A percentile compares a stretch with the other conserved stretches of the same genome.
Evolutionary conservation across 352 stramenopile species (phyloP).

Genomic region (Phytophthora parvispora): DNA sequence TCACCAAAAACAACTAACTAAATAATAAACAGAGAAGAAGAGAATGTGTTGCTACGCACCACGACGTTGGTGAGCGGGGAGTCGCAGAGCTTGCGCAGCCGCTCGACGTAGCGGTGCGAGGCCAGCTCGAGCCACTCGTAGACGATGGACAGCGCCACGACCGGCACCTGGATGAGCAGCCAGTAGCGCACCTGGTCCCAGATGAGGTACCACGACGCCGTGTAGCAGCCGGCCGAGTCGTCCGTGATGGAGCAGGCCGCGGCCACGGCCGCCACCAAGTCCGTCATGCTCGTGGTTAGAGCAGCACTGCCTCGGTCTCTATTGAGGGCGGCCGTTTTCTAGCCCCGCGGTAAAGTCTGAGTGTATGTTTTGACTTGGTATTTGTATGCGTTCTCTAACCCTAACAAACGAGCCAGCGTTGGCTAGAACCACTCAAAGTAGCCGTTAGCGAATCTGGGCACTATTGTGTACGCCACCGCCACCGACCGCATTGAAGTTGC

Average conservation of each 20-base stretch:
- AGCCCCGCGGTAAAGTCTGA: background rate
- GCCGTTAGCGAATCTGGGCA: background rate
- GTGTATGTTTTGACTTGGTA: background rate
- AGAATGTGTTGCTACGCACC: constrained; percentile 31
- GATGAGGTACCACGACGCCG: constrained; percentile 85
- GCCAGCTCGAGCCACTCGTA: constrained; percentile 88
- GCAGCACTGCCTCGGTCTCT: background rate
- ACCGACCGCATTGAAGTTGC: constrained; percentile 1
- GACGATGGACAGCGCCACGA: constrained; percentile 74
- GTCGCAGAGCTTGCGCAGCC: constrained; percentile 74
- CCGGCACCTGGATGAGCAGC: constrained; percentile 79
- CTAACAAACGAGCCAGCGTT: background rate
- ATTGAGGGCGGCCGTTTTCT: constrained; percentile 23
- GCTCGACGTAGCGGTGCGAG: constrained; percentile 71
- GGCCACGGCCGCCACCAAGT: constrained; percentile 17
- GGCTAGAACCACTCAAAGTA: background rate
- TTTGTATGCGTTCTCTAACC: background rate
- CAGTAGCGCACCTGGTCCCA: constrained; percentile 86
- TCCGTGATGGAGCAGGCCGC: constrained; percentile 71
- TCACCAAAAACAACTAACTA: background rate
- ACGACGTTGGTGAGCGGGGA: constrained; percentile 73
- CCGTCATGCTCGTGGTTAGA: constrained; percentile 18
- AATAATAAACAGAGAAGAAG: no score
- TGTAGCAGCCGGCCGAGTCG: constrained; percentile 69
- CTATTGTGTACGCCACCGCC: background rate